phyloP scores from a whole-genome alignment of 345 rosid genomes.

The Tarenaya hassleriana region DNA sequence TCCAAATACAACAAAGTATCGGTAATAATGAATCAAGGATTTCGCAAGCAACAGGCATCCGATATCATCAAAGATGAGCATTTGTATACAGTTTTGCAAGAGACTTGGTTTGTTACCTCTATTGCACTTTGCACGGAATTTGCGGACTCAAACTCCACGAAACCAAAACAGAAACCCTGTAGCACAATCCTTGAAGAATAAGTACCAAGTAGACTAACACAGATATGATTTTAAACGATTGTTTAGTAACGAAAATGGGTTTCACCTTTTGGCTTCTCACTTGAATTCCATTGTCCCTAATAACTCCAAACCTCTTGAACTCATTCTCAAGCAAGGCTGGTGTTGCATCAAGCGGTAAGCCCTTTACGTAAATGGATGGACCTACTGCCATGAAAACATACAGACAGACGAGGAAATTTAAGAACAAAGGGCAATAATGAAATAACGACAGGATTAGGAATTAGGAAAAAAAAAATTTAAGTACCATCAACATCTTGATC shows the following conservation, averaged over 20 bases:
- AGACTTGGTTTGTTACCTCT: conserved; percentile 72
- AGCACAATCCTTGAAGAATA: conserved; percentile 4
- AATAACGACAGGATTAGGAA: background rate
- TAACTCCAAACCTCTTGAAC: conserved; percentile 82
- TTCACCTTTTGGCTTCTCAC: conserved; percentile 71
- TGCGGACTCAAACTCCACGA: conserved; percentile 83
- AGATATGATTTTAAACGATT: background rate
- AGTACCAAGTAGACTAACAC: background rate
- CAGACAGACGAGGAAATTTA: background rate
- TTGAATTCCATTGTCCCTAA: conserved; percentile 77
- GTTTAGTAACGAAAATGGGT: conserved; percentile 2
- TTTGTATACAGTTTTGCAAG: no score
- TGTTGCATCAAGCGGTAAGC: conserved; percentile 64
- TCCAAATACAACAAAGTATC: conserved; percentile 2
- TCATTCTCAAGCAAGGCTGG: conserved; percentile 65
- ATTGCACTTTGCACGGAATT: conserved; percentile 86
- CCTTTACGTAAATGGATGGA: conserved; percentile 82
- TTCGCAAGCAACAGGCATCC: no score
- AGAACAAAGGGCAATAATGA: background rate
- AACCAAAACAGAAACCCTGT: conserved; percentile 94
- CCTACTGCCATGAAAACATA: conserved; percentile 42
- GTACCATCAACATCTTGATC: conserved; percentile 57
- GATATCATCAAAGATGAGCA: no score
- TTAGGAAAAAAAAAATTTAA: background rate
- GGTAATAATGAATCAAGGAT: background rate